Evolutionary conservation across 306 rosid genomes (phyloP), one percentile per base, ranked within the genome.

Genomic region (Crotalaria pallida): DNA sequence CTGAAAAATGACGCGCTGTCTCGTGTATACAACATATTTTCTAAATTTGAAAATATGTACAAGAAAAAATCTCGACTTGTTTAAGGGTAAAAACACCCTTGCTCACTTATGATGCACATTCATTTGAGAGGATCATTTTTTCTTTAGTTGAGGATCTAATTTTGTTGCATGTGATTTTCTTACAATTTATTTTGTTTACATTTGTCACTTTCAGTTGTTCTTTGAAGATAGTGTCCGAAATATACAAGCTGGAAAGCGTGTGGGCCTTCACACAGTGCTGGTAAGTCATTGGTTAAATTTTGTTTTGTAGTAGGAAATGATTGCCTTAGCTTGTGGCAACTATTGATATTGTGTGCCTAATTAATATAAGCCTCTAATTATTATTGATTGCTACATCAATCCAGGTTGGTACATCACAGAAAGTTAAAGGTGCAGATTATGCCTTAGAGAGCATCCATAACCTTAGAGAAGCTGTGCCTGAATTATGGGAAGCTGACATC

Each of bases 391-490:
- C 15, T 19, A 12, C 6, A 3, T 26, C 2, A 26, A 26, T 26
- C 8, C 75, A 95, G 99, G 83, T 95, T 67, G 99, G 97, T n/a
- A 85, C 78, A 48, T 84, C 96, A 3, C 95, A 91, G 69, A 87
- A 91, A 73, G 84, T 87, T 19, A 89, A 88, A 84, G 99, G 92
- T 23, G 97, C 99, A 21, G 99, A 95, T 82, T 87, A 84, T 83
- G 97, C 96, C 3, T 77, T 95, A 43, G 97, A 91, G 81, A 95
- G 96, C 79, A 91, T 91, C 67, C 99, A 95, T 80, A 95, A 95
- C 61, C 89, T 95, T 0, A 95, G 91, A 64, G 96, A 95, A 36
- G 99, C 97, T 64, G 58, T 95, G 40, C 89, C 96, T 44, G 91
- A 95, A 73, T 82, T 95, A 33, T 95, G 96, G 96, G 93, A 95